Conservation (phyloP, 352 stramenopile genomes). For the Globisporangium paroecandrum region DNA sequence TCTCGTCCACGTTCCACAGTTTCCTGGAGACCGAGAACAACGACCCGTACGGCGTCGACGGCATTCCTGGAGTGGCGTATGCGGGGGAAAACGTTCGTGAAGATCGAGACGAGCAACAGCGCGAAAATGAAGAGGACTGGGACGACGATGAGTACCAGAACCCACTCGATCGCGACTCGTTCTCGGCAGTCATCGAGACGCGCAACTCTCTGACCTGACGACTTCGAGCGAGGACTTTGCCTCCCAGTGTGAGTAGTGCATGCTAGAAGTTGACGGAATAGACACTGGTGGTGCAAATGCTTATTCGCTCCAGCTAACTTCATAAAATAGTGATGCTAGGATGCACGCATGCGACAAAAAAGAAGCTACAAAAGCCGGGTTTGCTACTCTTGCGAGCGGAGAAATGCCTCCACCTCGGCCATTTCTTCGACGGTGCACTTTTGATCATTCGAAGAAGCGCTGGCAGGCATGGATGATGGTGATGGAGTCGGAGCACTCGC, state of each 20-base stretch:
- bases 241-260: neutral
- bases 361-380: neutral
- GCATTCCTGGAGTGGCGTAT: conserved; percentile 13
- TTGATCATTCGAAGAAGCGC: conserved; percentile 5
- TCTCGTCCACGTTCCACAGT: conserved; percentile 31
- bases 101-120: conserved; percentile 9
- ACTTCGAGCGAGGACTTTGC: neutral
- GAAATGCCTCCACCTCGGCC: conserved; percentile 17
- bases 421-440: conserved; percentile 21
- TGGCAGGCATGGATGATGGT: neutral
- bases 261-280: neutral
- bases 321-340: conserved; percentile 5
- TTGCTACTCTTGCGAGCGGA: conserved; percentile 12
- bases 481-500: neutral
- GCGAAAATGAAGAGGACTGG: conserved; percentile 12
- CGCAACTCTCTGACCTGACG: conserved; percentile 24
- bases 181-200: conserved; percentile 28
- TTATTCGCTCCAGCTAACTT: neutral
- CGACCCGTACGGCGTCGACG: conserved; percentile 18
- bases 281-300: neutral
- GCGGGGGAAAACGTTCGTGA: neutral
- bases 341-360: neutral
- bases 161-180: conserved; percentile 29
- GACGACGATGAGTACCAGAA: conserved; percentile 20
- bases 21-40: conserved; percentile 29